phyloP scores from a whole-genome alignment of 257 asterid species.

The Coffea eugenioides region DNA sequence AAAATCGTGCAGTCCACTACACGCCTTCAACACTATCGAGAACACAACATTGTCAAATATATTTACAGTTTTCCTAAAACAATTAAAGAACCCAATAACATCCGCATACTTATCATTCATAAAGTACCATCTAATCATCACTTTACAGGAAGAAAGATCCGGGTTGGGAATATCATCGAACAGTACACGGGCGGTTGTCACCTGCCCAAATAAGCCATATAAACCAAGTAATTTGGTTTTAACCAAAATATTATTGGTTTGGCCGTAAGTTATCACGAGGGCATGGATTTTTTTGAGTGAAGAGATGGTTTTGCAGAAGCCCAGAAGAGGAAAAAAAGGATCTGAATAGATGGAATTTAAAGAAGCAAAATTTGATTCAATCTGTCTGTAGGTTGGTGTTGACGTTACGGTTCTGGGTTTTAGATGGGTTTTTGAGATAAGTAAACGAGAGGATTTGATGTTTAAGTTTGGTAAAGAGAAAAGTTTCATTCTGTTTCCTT shows the following conservation, averaged over 20 bases:
- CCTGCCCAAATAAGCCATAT: slow-evolving; percentile 45
- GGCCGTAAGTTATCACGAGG: slow-evolving; percentile 45
- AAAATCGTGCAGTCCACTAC: slow-evolving; percentile 45
- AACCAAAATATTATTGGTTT: slow-evolving; percentile 26
- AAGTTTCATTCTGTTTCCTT: slow-evolving; percentile 16
- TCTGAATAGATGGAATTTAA: slow-evolving; percentile 26
- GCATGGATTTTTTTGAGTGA: slow-evolving; percentile 48
- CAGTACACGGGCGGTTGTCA: slow-evolving; percentile 43
- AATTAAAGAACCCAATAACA: slow-evolving; percentile 39
- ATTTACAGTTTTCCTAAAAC: slow-evolving; percentile 30
- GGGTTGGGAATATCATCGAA: slow-evolving; percentile 61
- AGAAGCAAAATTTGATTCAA: slow-evolving; percentile 12
- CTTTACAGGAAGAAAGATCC: slow-evolving; percentile 42
- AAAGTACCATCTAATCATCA: slow-evolving; percentile 71
- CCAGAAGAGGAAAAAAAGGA: slow-evolving; percentile 42
- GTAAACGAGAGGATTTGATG: background rate
- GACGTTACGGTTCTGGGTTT: slow-evolving; percentile 12
- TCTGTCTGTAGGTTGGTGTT: background rate
- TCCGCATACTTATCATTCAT: slow-evolving; percentile 40
- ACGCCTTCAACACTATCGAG: slow-evolving; percentile 62
- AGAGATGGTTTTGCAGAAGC: slow-evolving; percentile 43
- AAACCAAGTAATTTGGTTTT: slow-evolving; percentile 36
- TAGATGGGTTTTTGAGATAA: slow-evolving; percentile 2
- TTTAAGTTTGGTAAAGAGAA: background rate
- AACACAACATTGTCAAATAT: slow-evolving; percentile 48